Conservation (phyloP, 2,329 filamentous ascomycete species). For the Knufia petricola region DNA sequence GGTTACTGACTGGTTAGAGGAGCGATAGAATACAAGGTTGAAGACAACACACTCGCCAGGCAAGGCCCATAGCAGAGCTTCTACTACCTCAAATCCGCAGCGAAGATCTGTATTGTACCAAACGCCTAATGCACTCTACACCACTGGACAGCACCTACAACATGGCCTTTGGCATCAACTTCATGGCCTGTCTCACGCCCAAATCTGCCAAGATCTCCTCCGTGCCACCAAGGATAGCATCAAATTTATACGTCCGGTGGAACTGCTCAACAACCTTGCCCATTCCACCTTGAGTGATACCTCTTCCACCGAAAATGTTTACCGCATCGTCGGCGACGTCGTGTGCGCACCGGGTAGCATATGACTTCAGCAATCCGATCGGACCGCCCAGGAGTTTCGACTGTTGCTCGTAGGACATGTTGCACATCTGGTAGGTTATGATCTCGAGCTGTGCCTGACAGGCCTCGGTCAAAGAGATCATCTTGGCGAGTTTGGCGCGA, state of each 20-base stretch:
- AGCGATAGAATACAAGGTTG: too few relatives aligned
- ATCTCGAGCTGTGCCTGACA: slow-evolving; percentile 57
- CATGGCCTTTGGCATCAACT: slow-evolving; percentile 74
- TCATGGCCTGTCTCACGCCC: slow-evolving; percentile 64
- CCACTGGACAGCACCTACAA: too few relatives aligned
- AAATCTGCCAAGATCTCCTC: slow-evolving; percentile 67
- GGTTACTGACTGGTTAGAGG: too few relatives aligned
- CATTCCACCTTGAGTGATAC: slow-evolving; percentile 59
- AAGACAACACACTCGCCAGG: too few relatives aligned
- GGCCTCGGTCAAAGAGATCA: slow-evolving; percentile 57
- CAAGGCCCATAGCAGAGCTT: too few relatives aligned
- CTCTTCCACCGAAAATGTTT: slow-evolving; percentile 64
- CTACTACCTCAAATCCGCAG: too few relatives aligned
- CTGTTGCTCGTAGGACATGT: slow-evolving; percentile 39
- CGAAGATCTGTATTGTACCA: too few relatives aligned
- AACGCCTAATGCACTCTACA: too few relatives aligned
- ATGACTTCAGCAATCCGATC: slow-evolving; percentile 63
- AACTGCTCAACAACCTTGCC: slow-evolving; percentile 61
- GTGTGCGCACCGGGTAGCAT: slow-evolving; percentile 60
- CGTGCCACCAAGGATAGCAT: slow-evolving; percentile 57
- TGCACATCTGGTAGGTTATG: slow-evolving; percentile 39
- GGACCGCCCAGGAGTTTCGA: slow-evolving; percentile 55
- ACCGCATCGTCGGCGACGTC: slow-evolving; percentile 62
- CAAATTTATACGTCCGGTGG: slow-evolving; percentile 52
- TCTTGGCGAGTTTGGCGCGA: slow-evolving; percentile 59